A percentile compares a stretch with the other conserved stretches of the same genome.
Conservation (phyloP, 768 basidiomycete species). For the Xanthoconium stramineum region DNA sequence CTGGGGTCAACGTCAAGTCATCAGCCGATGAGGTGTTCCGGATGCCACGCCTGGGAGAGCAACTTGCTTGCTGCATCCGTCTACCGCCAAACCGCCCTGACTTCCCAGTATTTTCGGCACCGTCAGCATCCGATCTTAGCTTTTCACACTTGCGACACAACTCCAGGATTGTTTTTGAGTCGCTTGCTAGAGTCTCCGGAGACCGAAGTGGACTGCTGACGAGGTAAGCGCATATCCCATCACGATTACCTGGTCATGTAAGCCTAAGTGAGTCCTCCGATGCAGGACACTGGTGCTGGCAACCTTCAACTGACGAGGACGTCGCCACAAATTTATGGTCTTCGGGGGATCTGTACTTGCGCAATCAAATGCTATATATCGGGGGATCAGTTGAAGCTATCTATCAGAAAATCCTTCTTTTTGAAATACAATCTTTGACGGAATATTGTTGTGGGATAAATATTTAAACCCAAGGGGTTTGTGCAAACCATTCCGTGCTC, state of each 20-base stretch:
- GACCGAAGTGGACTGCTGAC: not conserved
- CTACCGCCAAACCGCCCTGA: too few species aligned
- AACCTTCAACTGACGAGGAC: not conserved
- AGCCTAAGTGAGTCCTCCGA: not conserved
- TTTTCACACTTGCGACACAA: not conserved
- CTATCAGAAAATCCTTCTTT: not conserved
- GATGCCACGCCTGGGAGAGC: not conserved
- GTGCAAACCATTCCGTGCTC: not conserved
- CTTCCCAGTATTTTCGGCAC: slow-evolving; percentile 5
- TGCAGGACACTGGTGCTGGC: not conserved
- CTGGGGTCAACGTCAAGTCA: too few species aligned
- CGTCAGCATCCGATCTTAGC: slow-evolving; percentile 1
- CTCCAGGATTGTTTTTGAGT: not conserved
- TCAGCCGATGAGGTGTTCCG: not conserved
- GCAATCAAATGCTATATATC: not conserved
- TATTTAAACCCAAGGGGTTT: not conserved
- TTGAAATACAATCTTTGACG: too few species aligned
- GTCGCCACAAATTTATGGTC: slow-evolving; percentile 1
- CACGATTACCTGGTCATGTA: not conserved
- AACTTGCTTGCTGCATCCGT: not conserved
- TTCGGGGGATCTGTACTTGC: not conserved
- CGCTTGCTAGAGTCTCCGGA: not conserved
- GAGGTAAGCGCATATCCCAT: not conserved
- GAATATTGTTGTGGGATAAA: not conserved
- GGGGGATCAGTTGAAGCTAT: not conserved